Conservation (phyloP, 345 rosid species). For the Populus alba region DNA sequence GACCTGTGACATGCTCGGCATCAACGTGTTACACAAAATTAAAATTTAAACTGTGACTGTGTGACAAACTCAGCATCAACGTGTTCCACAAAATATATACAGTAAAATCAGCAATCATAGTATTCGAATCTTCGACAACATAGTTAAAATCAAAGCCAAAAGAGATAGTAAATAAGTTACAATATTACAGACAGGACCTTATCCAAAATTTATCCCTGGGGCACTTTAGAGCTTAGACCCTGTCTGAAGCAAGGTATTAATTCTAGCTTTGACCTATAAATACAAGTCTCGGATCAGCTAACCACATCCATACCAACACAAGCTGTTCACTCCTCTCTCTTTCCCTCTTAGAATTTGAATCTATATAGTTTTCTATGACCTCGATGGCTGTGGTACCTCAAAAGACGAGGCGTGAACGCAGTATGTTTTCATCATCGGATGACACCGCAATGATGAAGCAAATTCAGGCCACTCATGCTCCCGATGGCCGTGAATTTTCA, state of each 20-base stretch:
- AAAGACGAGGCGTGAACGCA: conserved; percentile 5
- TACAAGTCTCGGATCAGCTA: conserved; percentile 13
- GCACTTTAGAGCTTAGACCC: conserved; percentile 25
- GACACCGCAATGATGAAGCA: conserved; percentile 56
- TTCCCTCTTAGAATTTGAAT: background rate
- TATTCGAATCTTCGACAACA: background rate
- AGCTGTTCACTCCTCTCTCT: background rate
- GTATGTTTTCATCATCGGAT: conserved; percentile 44
- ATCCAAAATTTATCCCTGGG: conserved; percentile 15
- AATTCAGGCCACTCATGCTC: conserved; percentile 54
- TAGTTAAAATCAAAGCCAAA: background rate
- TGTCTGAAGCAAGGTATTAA: conserved; percentile 47
- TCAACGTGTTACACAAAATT: no score
- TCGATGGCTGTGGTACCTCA: conserved; percentile 20
- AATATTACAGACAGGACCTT: background rate
- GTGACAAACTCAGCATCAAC: background rate
- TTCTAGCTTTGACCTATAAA: conserved; percentile 24
- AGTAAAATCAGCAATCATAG: background rate
- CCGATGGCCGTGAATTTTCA: conserved; percentile 46
- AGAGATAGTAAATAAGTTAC: background rate
- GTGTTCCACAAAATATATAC: background rate
- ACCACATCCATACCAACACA: conserved; percentile 11
- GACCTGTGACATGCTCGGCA: background rate
- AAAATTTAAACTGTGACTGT: no score
- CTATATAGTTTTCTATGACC: background rate